Conservation (phyloP, 2,329 filamentous ascomycete species). For the Talaromyces sp. region DNA sequence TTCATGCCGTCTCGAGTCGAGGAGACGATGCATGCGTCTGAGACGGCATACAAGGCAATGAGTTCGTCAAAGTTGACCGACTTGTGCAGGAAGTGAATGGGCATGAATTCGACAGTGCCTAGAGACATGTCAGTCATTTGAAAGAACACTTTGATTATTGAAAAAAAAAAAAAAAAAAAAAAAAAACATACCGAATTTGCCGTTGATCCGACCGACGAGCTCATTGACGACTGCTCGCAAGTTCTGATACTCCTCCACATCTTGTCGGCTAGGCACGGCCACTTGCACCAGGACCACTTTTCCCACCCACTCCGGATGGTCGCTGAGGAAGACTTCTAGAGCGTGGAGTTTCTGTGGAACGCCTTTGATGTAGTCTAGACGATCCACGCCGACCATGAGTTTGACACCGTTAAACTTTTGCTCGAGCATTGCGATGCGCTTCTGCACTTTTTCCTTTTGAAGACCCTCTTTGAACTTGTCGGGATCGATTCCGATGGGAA, state of each 20-base stretch:
- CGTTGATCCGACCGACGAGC: conserved; percentile 89
- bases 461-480: conserved; percentile 88
- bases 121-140: background rate
- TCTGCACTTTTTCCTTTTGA: conserved; percentile 72
- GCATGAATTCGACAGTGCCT: conserved; percentile 93
- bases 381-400: conserved; percentile 89
- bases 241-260: conserved; percentile 95
- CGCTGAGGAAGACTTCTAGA: conserved; percentile 86
- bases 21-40: conserved; percentile 81
- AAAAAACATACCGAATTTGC: conserved; percentile 79
- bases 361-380: conserved; percentile 95
- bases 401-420: conserved; percentile 90
- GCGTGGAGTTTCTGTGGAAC: conserved; percentile 93
- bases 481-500: conserved; percentile 92
- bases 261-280: conserved; percentile 82
- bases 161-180: too few relatives aligned
- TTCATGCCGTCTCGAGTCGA: conserved; percentile 96
- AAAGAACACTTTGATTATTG: background rate
- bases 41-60: conserved; percentile 81
- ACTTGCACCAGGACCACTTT: conserved; percentile 93
- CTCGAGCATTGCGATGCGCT: conserved; percentile 72
- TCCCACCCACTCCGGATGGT: conserved; percentile 93
- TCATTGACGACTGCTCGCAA: conserved; percentile 89
- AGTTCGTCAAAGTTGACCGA: conserved; percentile 88
- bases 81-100: conserved; percentile 95